These are phyloP conservation scores for Annulohypoxylon moriforme DNA, from an alignment of 495 filamentous ascomycete genomes.

Conservation along the genomic window DNA sequence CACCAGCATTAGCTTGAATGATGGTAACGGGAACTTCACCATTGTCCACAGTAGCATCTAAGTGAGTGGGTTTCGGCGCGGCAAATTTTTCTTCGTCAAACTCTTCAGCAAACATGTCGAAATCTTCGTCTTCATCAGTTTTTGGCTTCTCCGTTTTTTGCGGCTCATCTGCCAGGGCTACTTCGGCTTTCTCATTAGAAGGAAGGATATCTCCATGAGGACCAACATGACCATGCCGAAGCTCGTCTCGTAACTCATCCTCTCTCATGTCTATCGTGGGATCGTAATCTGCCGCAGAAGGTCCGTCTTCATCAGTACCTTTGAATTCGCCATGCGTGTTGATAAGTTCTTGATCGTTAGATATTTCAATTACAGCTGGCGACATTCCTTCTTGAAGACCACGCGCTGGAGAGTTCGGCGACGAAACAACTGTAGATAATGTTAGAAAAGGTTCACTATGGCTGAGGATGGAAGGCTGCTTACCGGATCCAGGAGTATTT, in stretches of 20 bases:
- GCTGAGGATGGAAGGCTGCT: conserved; percentile 10
- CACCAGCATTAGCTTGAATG: conserved; percentile 69
- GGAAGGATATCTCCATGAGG: conserved; percentile 57
- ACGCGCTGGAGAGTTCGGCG: conserved; percentile 51
- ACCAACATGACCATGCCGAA: conserved; percentile 64
- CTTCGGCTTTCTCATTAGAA: conserved; percentile 50
- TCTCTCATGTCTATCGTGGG: conserved; percentile 93
- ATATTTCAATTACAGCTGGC: conserved; percentile 55
- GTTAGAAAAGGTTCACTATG: conserved; percentile 25
- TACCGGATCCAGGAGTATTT: conserved; percentile 57
- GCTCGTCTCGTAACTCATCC: conserved; percentile 78
- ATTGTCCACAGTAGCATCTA: conserved; percentile 54
- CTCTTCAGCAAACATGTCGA: conserved; percentile 97
- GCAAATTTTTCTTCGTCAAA: conserved; percentile 92
- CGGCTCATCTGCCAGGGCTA: conserved; percentile 51
- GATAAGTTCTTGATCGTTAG: conserved; percentile 72
- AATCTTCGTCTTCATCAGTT: conserved; percentile 71
- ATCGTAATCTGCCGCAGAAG: conserved; percentile 95
- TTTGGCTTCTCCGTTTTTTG: conserved; percentile 54
- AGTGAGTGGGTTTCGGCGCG: conserved; percentile 58
- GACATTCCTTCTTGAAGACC: conserved; percentile 54
- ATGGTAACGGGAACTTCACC: conserved; percentile 49
- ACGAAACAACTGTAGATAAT: conserved; percentile 46
- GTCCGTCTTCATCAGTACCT: conserved; percentile 71
- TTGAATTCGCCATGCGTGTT: conserved; percentile 65